Conservation (phyloP, 1,284 basidiomycete genomes). For the Vanrija sp. region DNA sequence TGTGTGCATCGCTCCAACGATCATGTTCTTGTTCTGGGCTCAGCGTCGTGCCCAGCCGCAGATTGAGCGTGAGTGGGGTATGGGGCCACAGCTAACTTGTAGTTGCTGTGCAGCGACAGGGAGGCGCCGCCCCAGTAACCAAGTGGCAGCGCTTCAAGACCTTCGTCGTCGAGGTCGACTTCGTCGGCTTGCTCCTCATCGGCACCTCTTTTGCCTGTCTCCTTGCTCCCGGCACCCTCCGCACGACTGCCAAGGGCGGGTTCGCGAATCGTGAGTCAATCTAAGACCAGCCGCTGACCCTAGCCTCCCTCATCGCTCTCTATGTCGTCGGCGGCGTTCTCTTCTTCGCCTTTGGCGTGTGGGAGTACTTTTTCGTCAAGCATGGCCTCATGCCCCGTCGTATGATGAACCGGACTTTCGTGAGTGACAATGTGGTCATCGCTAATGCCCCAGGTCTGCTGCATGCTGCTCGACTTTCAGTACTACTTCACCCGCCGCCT, state of each 20-base stretch:
- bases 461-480: slow-evolving; percentile 36
- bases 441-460: slow-evolving; percentile 9
- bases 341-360: slow-evolving; percentile 35
- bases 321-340: slow-evolving; percentile 37
- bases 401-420: slow-evolving; percentile 38
- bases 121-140: not conserved
- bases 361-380: slow-evolving; percentile 32
- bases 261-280: slow-evolving; percentile 29
- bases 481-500: slow-evolving; percentile 43
- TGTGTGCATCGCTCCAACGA: slow-evolving; percentile 21
- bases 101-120: not conserved
- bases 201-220: slow-evolving; percentile 31
- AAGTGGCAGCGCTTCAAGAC: not conserved
- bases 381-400: slow-evolving; percentile 39
- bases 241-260: slow-evolving; percentile 21
- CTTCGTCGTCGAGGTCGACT: slow-evolving; percentile 22
- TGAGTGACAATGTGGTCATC: slow-evolving; percentile 6
- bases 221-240: slow-evolving; percentile 37
- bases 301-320: slow-evolving; percentile 45
- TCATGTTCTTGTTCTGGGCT: slow-evolving; percentile 43
- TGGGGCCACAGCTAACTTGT: no score
- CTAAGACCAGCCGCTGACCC: not conserved
- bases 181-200: slow-evolving; percentile 34
- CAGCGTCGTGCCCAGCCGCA: slow-evolving; percentile 40
- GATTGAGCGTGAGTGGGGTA: slow-evolving; percentile 16